phyloP scores from a whole-genome alignment of 352 stramenopile genomes.

The Phytophthora pisi region DNA sequence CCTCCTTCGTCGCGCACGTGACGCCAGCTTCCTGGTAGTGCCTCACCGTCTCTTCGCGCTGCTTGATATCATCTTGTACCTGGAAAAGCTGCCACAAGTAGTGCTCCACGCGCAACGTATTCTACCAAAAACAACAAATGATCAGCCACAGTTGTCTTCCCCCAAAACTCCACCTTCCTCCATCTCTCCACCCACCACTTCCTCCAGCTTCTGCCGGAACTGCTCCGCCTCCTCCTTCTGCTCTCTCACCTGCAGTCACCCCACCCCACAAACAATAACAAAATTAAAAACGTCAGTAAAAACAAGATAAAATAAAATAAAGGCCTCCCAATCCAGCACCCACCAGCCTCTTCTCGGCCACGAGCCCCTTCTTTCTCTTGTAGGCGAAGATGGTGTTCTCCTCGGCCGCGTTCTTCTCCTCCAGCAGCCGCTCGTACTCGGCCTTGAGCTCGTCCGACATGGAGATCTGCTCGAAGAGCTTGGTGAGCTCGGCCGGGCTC shows the following conservation, averaged over 20 bases:
- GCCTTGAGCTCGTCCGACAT: slow-evolving; percentile 84
- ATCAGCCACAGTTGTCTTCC: background rate
- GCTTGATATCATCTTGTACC: slow-evolving; percentile 89
- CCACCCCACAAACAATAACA: background rate
- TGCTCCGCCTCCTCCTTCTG: slow-evolving; percentile 94
- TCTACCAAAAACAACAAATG: slow-evolving; percentile 32
- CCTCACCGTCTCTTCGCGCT: slow-evolving; percentile 81
- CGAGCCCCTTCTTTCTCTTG: slow-evolving; percentile 96
- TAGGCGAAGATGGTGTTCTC: slow-evolving; percentile 95
- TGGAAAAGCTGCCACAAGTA: slow-evolving; percentile 98
- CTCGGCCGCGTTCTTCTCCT: slow-evolving; percentile 94
- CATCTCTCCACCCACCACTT: slow-evolving; percentile 47
- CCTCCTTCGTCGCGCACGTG: slow-evolving; percentile 56
- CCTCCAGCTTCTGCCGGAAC: slow-evolving; percentile 75
- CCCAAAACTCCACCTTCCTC: background rate
- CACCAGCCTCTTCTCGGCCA: slow-evolving; percentile 90
- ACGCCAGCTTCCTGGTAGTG: slow-evolving; percentile 49
- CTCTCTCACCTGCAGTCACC: slow-evolving; percentile 81
- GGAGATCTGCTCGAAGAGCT: slow-evolving; percentile 98
- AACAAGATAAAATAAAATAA: background rate
- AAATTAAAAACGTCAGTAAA: background rate
- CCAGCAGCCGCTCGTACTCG: slow-evolving; percentile 84
- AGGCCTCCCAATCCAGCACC: background rate
- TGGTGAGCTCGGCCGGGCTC: slow-evolving; percentile 94
- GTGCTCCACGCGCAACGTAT: slow-evolving; percentile 87